Conservation (phyloP, 805 yeast species). For the Candida taoyuanica region DNA sequence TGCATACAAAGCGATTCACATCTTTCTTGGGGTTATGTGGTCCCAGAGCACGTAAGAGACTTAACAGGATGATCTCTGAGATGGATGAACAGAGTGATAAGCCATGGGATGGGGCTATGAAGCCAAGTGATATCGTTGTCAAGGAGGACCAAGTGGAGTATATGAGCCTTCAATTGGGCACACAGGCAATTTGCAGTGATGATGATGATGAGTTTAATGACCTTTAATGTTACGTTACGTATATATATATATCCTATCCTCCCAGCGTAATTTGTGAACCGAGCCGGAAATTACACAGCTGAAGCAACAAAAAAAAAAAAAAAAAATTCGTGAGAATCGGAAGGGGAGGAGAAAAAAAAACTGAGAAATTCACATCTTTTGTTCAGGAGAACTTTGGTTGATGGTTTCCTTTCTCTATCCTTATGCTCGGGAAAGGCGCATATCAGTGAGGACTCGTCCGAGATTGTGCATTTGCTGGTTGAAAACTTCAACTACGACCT, state of each 20-base stretch:
- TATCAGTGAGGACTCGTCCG: constrained; percentile 99
- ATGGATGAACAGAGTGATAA: constrained; percentile 3
- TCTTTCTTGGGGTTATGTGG: constrained; percentile 9
- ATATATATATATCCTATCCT: not conserved
- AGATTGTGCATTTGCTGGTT: constrained; percentile 99
- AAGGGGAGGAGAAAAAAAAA: too few relatives aligned
- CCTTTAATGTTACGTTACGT: constrained; percentile 5
- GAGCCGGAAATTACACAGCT: constrained; percentile 1
- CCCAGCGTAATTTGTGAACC: constrained; percentile 3
- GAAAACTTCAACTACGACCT: constrained; percentile 98
- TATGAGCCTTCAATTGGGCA: not conserved
- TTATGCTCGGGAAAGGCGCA: constrained; percentile 99
- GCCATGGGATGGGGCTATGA: constrained; percentile 1
- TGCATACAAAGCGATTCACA: constrained; percentile 12
- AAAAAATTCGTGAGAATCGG: too few relatives aligned
- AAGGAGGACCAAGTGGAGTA: constrained; percentile 2
- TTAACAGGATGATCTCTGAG: constrained; percentile 10
- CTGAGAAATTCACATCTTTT: not conserved
- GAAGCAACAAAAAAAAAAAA: not conserved
- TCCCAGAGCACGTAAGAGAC: constrained; percentile 8
- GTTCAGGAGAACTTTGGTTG: not conserved
- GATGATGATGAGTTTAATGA: constrained; percentile 18
- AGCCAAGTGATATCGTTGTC: constrained; percentile 8
- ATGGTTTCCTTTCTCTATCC: constrained; percentile 50
- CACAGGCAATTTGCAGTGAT: constrained; percentile 9